These are phyloP conservation scores for Komagataella pastoris DNA, from an alignment of 805 yeast species.

Conservation along the genomic window DNA sequence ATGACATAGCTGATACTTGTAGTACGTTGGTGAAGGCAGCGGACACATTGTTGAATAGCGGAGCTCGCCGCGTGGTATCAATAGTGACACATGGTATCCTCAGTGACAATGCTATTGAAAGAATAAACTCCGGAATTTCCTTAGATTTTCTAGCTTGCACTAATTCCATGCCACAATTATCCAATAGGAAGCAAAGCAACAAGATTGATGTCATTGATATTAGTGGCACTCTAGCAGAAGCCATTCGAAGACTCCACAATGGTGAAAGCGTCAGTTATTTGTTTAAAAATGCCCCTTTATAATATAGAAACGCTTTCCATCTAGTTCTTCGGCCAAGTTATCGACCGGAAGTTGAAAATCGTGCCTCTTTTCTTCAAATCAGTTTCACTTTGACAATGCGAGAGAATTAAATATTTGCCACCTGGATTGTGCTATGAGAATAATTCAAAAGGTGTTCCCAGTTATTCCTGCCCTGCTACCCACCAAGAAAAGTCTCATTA, in stretches of 20 bases:
- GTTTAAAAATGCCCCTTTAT: constrained; percentile 45
- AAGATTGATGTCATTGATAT: constrained; percentile 77
- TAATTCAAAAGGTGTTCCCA: background rate
- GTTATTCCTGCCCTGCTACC: background rate
- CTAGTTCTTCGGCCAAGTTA: background rate
- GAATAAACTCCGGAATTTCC: constrained; percentile 46
- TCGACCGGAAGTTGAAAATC: constrained; percentile 10
- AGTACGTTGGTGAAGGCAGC: constrained; percentile 95
- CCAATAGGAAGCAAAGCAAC: constrained; percentile 41
- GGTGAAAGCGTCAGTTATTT: constrained; percentile 91
- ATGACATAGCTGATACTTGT: constrained; percentile 98
- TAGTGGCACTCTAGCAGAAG: constrained; percentile 81
- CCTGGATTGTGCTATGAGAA: background rate
- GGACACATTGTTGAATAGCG: constrained; percentile 65
- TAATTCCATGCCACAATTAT: constrained; percentile 79
- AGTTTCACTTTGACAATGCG: background rate
- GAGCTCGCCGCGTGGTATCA: constrained; percentile 80
- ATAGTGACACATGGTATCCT: constrained; percentile 94
- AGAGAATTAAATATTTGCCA: background rate
- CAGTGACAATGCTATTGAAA: constrained; percentile 70
- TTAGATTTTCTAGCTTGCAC: constrained; percentile 76
- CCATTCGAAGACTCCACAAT: constrained; percentile 86
- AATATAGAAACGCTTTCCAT: background rate
- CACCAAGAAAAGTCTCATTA: background rate
- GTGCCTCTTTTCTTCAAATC: constrained; percentile 7